Conservation (phyloP, 2,329 filamentous ascomycete species). For the Beauveria varroae region DNA sequence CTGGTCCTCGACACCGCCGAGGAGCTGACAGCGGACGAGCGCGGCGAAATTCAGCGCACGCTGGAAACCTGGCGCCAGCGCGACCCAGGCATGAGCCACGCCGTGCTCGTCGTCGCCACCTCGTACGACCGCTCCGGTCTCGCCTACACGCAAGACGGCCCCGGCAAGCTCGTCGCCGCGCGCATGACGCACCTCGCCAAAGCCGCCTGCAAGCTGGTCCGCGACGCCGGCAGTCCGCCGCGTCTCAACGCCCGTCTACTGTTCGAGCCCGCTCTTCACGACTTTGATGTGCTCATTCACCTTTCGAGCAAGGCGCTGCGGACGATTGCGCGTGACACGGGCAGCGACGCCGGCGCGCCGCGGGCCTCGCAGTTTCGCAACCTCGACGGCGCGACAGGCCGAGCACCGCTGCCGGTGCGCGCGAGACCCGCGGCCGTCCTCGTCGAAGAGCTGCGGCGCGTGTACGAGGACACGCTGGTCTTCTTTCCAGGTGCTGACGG, state of each 20-base stretch:
- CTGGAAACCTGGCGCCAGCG: slow-evolving; percentile 81
- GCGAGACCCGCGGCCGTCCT: slow-evolving; percentile 57
- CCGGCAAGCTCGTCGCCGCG: slow-evolving; percentile 74
- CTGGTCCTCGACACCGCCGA: slow-evolving; percentile 66
- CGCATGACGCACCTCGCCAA: slow-evolving; percentile 77
- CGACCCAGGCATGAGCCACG: slow-evolving; percentile 80
- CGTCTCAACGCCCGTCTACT: slow-evolving; percentile 45
- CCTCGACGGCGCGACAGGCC: slow-evolving; percentile 52
- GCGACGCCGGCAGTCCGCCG: slow-evolving; percentile 30
- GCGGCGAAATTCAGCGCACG: slow-evolving; percentile 57
- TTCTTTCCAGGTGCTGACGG: slow-evolving; percentile 66
- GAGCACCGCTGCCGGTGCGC: slow-evolving; percentile 39
- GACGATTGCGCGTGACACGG: slow-evolving; percentile 30
- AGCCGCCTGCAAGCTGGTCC: slow-evolving; percentile 60
- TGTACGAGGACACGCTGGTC: slow-evolving; percentile 63
- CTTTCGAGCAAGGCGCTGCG: slow-evolving; percentile 50
- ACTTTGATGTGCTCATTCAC: slow-evolving; percentile 83
- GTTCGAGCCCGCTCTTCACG: slow-evolving; percentile 64
- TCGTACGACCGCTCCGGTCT: slow-evolving; percentile 70
- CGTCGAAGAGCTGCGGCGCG: slow-evolving; percentile 55
- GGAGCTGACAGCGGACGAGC: slow-evolving; percentile 53
- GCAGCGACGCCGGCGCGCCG: slow-evolving; percentile 26
- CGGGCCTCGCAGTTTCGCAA: slow-evolving; percentile 69
- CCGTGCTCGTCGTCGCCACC: slow-evolving; percentile 74
- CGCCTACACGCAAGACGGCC: slow-evolving; percentile 65